Evolutionary conservation across 768 basidiomycete genomes (phyloP).

Genomic region (Mycena olivaceomarginata): DNA sequence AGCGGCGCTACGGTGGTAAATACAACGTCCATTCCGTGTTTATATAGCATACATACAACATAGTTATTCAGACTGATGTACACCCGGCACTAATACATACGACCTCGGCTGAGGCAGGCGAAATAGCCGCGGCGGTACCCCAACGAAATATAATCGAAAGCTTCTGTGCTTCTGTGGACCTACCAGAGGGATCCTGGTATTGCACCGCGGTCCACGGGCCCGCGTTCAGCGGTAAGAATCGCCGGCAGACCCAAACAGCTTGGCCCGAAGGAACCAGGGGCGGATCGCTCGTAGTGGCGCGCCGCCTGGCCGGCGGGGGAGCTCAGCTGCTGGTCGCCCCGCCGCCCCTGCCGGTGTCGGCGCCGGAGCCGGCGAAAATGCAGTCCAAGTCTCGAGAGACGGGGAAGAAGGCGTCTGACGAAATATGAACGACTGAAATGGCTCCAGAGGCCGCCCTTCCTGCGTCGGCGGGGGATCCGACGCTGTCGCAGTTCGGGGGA

Average conservation of each 20-base stretch:
- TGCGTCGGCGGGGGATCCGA: conserved; percentile 23
- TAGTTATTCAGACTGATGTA: conserved; percentile 42
- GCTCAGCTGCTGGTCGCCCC: background rate
- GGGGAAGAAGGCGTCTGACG: conserved; percentile 46
- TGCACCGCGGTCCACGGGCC: background rate
- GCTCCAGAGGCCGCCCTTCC: conserved; percentile 36
- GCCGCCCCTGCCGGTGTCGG: conserved; percentile 33
- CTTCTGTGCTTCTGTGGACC: background rate
- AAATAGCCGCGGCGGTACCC: background rate
- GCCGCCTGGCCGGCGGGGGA: conserved; percentile 3
- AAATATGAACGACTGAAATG: conserved; percentile 47
- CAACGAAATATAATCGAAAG: background rate
- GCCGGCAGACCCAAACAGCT: conserved; percentile 35
- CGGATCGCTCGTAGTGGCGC: conserved; percentile 37
- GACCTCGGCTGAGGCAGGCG: conserved; percentile 17
- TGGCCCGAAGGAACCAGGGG: conserved; percentile 43
- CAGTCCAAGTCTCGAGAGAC: conserved; percentile 47
- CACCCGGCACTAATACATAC: conserved; percentile 52
- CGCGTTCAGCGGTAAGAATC: conserved; percentile 6
- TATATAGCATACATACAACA: background rate
- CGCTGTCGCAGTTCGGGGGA: conserved; percentile 29
- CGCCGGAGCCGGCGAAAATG: conserved; percentile 41
- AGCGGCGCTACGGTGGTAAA: too few relatives aligned
- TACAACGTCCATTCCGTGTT: too few relatives aligned
- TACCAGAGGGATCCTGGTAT: conserved; percentile 8